Evolutionary conservation across 2,329 filamentous ascomycete species (phyloP).

Genomic region (Diaporthe eres): DNA sequence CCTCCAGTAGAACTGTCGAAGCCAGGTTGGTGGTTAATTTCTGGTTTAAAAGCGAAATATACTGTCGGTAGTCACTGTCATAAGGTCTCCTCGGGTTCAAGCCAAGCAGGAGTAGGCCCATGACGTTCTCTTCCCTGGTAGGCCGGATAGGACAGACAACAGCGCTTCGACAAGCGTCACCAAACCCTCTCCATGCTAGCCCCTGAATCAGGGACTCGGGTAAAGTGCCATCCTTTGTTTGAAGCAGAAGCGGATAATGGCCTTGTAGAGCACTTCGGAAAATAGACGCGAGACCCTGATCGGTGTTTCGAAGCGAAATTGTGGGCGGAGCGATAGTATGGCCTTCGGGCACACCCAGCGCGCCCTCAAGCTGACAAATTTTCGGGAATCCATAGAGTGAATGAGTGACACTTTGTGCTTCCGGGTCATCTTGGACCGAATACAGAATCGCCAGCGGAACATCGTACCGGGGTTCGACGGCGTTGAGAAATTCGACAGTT

Average conservation of each 20-base stretch:
- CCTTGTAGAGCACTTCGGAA: slow-evolving; percentile 57
- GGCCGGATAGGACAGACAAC: slow-evolving; percentile 79
- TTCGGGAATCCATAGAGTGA: slow-evolving; percentile 50
- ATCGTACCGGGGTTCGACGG: slow-evolving; percentile 61
- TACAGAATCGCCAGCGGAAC: slow-evolving; percentile 67
- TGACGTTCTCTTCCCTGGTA: slow-evolving; percentile 73
- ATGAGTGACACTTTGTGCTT: slow-evolving; percentile 46
- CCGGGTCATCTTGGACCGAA: slow-evolving; percentile 59
- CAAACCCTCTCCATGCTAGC: slow-evolving; percentile 74
- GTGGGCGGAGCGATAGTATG: slow-evolving; percentile 58
- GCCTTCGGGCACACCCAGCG: slow-evolving; percentile 59
- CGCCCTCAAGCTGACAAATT: slow-evolving; percentile 60
- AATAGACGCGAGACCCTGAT: slow-evolving; percentile 55
- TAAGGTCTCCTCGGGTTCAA: slow-evolving; percentile 80
- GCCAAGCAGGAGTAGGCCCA: slow-evolving; percentile 78
- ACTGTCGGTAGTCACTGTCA: slow-evolving; percentile 80
- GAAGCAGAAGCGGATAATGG: slow-evolving; percentile 57
- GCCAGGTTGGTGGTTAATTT: slow-evolving; percentile 78
- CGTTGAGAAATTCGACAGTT: slow-evolving; percentile 59
- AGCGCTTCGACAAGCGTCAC: slow-evolving; percentile 74
- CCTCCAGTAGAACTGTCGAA: slow-evolving; percentile 78
- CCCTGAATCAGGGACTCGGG: slow-evolving; percentile 70
- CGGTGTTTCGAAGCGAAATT: slow-evolving; percentile 54
- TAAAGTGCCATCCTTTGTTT: slow-evolving; percentile 65
- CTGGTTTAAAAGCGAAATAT: slow-evolving; percentile 68